Evolutionary conservation across 345 rosid genomes (phyloP), one percentile per base, ranked within the genome.

Genomic region (Chamaenerion angustifolium): DNA sequence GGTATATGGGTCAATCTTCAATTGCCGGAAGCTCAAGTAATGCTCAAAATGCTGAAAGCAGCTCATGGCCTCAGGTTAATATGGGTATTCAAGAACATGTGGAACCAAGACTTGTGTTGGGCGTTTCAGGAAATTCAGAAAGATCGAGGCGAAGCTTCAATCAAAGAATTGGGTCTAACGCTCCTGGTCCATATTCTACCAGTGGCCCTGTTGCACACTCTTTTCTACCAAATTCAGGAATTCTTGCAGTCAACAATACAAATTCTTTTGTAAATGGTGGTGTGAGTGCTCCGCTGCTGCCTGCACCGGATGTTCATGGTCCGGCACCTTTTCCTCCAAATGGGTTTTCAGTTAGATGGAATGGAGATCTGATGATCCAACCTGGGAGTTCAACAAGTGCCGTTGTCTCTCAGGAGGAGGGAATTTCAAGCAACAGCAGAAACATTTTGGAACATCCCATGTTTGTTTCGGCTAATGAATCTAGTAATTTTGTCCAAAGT

Each of bases 1-100:
- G 70, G 27, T 70, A 72, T 61, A 57, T 76, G 37, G 94, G 81
- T 16, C 83, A 76, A 56, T 68, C 88, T 45, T 86, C 95, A 37
- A 41, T 54, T 14, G 64, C 54, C 40, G 83, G 75, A 60, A 71
- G 69, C 62, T 74, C 79, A 53, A 71, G 74, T 64, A 75, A 75
- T 61, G 63, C 72, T 45, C 88, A 76, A 54, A 56, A 45, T 54
- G 63, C 81, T 42, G 97, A 77, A 60, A 57, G 67, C 62, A 74
- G 71, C 69, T 66, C 73, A 9, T 70, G 79, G 75, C 63, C 60
- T 45, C 59, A 72, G 42, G 57, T 61, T 55, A 67, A 76, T 46
- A 18, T 58, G 16, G 67, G 51, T 58, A 55, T 73, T 35, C 57
- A 76, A 47, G 82, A 71, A 42, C 74, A 61, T 54, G 67, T 51